A percentile compares a stretch with the other conserved stretches of the same genome.
Conservation (phyloP, 805 yeast species). For the Jamesozyma piceae region DNA sequence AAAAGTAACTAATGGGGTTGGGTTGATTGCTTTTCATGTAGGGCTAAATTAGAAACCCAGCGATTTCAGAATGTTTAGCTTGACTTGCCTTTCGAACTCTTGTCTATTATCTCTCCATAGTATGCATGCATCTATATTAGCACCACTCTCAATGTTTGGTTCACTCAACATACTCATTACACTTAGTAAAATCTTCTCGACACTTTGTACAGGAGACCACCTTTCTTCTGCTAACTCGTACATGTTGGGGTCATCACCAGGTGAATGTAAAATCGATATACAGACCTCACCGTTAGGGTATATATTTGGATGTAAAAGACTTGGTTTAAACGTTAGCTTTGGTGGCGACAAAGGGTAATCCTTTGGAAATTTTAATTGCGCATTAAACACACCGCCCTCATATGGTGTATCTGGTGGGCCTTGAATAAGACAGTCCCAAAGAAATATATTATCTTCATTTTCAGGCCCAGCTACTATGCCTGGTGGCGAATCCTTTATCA, state of each 20-base stretch:
- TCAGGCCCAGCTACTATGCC: conserved; percentile 93
- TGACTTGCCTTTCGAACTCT: conserved; percentile 57
- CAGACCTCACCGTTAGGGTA: conserved; percentile 94
- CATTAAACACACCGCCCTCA: conserved; percentile 83
- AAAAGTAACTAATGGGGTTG: neutral
- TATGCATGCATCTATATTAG: conserved; percentile 71
- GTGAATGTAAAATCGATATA: conserved; percentile 87
- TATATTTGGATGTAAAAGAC: conserved; percentile 86
- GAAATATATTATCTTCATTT: conserved; percentile 59
- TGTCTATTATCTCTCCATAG: conserved; percentile 82
- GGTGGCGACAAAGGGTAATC: conserved; percentile 86
- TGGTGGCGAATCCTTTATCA: conserved; percentile 80
- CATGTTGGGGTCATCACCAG: conserved; percentile 95
- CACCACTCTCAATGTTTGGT: conserved; percentile 94
- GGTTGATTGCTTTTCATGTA: too few relatives aligned
- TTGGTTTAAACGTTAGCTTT: conserved; percentile 61
- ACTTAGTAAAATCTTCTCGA: conserved; percentile 88
- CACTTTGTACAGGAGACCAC: conserved; percentile 97
- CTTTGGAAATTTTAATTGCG: conserved; percentile 57
- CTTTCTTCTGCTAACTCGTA: conserved; percentile 93
- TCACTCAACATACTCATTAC: conserved; percentile 96
- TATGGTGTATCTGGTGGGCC: conserved; percentile 82
- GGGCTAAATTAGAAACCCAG: conserved; percentile 64
- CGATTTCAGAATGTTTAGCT: conserved; percentile 56
- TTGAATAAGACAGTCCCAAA: conserved; percentile 77